phyloP scores from a whole-genome alignment of 352 stramenopile species.

The Halophytophthora polymorphica region DNA sequence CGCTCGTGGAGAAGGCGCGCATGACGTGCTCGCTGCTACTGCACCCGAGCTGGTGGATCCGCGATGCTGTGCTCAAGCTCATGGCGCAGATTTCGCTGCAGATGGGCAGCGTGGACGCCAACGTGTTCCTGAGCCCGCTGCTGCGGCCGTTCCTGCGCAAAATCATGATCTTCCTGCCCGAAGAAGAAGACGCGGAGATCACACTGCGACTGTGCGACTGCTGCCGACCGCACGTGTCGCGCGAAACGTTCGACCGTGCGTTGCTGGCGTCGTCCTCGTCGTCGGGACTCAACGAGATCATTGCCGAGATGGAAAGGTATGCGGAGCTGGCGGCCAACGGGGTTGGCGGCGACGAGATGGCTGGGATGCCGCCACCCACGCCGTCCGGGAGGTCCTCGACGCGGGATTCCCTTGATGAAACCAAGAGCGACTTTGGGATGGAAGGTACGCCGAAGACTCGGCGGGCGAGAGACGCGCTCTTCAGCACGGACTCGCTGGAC shows the following conservation, averaged over 20 bases:
- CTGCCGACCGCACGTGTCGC: conserved; percentile 63
- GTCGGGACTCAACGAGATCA: conserved; percentile 43
- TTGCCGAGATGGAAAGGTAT: conserved; percentile 50
- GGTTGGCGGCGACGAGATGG: conserved; percentile 26
- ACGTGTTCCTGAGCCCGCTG: conserved; percentile 90
- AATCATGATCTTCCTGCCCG: conserved; percentile 74
- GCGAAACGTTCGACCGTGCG: conserved; percentile 83
- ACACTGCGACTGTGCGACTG: conserved; percentile 58
- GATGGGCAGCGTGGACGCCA: conserved; percentile 88
- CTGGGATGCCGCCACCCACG: conserved; percentile 6
- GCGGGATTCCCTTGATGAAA: conserved; percentile 28
- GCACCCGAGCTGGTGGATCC: conserved; percentile 89
- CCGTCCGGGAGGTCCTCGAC: conserved; percentile 18
- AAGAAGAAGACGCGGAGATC: conserved; percentile 52
- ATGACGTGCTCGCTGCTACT: conserved; percentile 84
- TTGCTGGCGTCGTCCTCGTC: conserved; percentile 61
- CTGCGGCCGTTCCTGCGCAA: conserved; percentile 89
- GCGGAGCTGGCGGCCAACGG: conserved; percentile 27
- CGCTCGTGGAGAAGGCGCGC: conserved; percentile 80
- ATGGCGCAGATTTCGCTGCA: conserved; percentile 82
- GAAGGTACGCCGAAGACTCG: conserved; percentile 14
- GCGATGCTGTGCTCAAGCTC: conserved; percentile 79
- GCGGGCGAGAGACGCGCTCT: conserved; percentile 42
- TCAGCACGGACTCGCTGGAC: conserved; percentile 71
- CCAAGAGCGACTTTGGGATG: conserved; percentile 14